Evolutionary conservation across 2,329 filamentous ascomycete species (phyloP).

Genomic region (Xylariaceae sp.): DNA sequence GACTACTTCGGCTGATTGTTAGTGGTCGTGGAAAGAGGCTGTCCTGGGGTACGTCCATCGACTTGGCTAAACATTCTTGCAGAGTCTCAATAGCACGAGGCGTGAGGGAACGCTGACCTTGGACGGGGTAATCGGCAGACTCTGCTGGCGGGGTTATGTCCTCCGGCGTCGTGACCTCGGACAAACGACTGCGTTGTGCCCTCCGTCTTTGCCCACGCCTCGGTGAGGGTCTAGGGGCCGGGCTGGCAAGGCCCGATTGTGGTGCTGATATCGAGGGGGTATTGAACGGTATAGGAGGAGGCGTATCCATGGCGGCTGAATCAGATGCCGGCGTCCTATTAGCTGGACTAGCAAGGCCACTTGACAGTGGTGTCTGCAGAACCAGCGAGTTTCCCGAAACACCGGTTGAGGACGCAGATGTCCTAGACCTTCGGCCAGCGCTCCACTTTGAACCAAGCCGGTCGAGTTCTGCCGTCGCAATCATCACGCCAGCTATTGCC

Average conservation of each 20-base stretch:
- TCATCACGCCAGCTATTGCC: conserved; percentile 30
- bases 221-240: conserved; percentile 14
- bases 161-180: conserved; percentile 37
- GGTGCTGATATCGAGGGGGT: conserved; percentile 15
- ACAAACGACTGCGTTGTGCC: conserved; percentile 32
- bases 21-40: conserved; percentile 15
- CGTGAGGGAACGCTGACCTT: conserved; percentile 1
- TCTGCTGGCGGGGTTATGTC: conserved; percentile 21
- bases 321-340: conserved; percentile 11
- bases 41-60: background rate
- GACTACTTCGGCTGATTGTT: conserved; percentile 1
- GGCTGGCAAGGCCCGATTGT: conserved; percentile 11
- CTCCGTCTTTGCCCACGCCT: conserved; percentile 25
- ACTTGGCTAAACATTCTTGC: conserved; percentile 10
- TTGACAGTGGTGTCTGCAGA: conserved; percentile 12
- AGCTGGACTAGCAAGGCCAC: conserved; percentile 11
- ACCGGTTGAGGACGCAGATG: conserved; percentile 16
- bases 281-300: conserved; percentile 13
- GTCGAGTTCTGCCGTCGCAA: conserved; percentile 34
- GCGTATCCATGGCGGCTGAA: conserved; percentile 1
- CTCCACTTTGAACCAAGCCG: conserved; percentile 24
- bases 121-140: conserved; percentile 3
- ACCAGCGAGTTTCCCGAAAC: conserved; percentile 9
- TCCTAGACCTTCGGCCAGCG: conserved; percentile 10
- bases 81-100: conserved; percentile 15